Evolutionary conservation across 192 early-diverging fungal genomes (phyloP).

Genomic region (Rhizophagus clarus): DNA sequence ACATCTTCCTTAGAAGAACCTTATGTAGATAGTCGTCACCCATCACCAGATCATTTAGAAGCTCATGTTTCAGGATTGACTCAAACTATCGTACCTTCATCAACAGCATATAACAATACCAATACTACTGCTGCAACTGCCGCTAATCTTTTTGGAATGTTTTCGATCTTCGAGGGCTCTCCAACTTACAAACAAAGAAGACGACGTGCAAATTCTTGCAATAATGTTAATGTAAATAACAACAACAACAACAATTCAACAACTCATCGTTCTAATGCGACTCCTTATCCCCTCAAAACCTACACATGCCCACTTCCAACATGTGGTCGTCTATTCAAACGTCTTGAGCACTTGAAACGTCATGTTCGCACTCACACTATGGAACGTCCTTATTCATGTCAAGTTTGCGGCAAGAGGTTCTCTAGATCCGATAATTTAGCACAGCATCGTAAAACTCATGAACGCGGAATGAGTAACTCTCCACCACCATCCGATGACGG

Average conservation of each 20-base stretch:
- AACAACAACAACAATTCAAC: constrained; percentile 10
- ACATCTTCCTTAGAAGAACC: constrained; percentile 10
- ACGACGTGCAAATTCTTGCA: constrained; percentile 53
- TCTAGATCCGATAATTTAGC: constrained; percentile 61
- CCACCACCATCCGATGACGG: constrained; percentile 30
- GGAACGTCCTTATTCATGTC: constrained; percentile 60
- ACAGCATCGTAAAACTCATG: constrained; percentile 62
- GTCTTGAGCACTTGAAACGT: constrained; percentile 60
- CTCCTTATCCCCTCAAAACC: constrained; percentile 37
- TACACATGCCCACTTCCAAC: constrained; percentile 55
- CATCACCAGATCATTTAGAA: constrained; percentile 50
- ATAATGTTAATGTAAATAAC: constrained; percentile 34
- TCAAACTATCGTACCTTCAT: constrained; percentile 33
- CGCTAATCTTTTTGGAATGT: constrained; percentile 53
- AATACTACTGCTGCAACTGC: constrained; percentile 34
- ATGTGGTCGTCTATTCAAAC: constrained; percentile 58
- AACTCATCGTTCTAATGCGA: constrained; percentile 28
- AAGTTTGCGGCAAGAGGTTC: constrained; percentile 56
- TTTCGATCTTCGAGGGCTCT: constrained; percentile 68
- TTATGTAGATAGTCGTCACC: constrained; percentile 22
- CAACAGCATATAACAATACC: constrained; percentile 31
- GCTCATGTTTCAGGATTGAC: constrained; percentile 35
- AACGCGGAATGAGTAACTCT: constrained; percentile 31
- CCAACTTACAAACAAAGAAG: constrained; percentile 76
- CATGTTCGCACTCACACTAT: constrained; percentile 63